Evolutionary conservation across 306 rosid genomes (phyloP), one percentile per base, ranked within the genome.

Genomic region (Dalbergia cultrata): DNA sequence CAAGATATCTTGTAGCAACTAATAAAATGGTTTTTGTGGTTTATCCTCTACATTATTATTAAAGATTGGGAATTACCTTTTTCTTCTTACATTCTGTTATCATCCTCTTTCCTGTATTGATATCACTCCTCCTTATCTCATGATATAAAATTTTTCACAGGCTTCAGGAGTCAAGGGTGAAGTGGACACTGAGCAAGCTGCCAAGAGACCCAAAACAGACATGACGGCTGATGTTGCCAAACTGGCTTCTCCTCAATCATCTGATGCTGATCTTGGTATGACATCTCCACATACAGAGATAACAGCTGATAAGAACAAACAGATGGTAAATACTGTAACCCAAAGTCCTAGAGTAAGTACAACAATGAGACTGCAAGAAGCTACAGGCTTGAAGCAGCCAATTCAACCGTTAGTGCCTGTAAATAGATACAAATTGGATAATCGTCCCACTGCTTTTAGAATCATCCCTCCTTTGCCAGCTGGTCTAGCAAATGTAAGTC

Each of bases 341-440:
- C 84, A 79, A 70, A 86, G 95, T 83, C 94, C 94, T 57, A 90
- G 91, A 88, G 77, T 90, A 59, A 83, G 65, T 81, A 74, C 89
- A 82, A 45, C 84, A 47, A 71, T 57, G 8, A 83, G 62, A 76
- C 80, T 81, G 57, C 92, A 84, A 71, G 98, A 93, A 52, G 77
- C 87, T 70, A 66, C 78, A 34, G 85, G 79, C 87, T 80, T 85
- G 73, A 92, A 88, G 95, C 92, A 79, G 74, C 91, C 86, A 34
- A 53, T 81, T 78, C 90, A 81, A 71, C 88, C 91, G 59, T 70
- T 75, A 72, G 79, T 82, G 75, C 84, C 88, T 83, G 78, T 82
- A 71, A 93, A 91, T 76, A 87, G 93, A 85, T 90, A 88, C 89
- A 94, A 92, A 87, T 77, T 90, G 84, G 97, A 91, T 80, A 88